Evolutionary conservation across 2,329 filamentous ascomycete species (phyloP).

Genomic region (Hymenoscyphus fraxineus): DNA sequence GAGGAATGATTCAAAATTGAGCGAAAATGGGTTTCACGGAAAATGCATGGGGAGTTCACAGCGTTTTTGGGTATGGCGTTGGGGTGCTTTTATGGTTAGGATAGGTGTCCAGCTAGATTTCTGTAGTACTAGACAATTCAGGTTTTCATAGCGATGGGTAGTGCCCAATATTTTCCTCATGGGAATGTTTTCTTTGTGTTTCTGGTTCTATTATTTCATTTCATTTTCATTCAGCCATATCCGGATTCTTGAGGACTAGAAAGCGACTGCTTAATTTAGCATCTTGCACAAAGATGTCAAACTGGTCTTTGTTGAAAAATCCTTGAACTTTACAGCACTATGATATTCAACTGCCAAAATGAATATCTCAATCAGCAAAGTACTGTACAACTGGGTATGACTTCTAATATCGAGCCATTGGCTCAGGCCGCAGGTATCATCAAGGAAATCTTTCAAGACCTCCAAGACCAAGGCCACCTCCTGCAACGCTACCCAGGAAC

Average conservation of each 20-base stretch:
- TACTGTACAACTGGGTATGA: too few relatives aligned
- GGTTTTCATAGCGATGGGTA: background rate
- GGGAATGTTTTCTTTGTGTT: background rate
- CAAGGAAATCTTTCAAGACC: background rate
- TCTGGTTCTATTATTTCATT: background rate
- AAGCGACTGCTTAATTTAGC: background rate
- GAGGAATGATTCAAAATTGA: constrained; percentile 30
- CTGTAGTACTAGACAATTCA: background rate
- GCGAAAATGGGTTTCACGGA: background rate
- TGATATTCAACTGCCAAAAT: background rate
- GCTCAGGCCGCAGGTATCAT: background rate
- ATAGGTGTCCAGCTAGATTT: background rate
- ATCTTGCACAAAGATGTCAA: background rate
- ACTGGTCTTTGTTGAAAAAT: background rate
- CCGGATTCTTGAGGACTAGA: background rate
- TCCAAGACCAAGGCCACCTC: background rate
- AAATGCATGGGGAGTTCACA: background rate
- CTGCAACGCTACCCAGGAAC: constrained; percentile 1
- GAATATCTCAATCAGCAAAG: background rate
- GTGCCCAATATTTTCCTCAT: background rate
- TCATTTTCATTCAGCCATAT: background rate
- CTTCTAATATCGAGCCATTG: background rate
- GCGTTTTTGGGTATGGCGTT: background rate
- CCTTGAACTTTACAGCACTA: background rate
- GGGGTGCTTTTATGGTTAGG: background rate